Base-by-base conservation (phyloP, 192 early-diverging fungal genomes). In the Podochytrium sp. region DNA sequence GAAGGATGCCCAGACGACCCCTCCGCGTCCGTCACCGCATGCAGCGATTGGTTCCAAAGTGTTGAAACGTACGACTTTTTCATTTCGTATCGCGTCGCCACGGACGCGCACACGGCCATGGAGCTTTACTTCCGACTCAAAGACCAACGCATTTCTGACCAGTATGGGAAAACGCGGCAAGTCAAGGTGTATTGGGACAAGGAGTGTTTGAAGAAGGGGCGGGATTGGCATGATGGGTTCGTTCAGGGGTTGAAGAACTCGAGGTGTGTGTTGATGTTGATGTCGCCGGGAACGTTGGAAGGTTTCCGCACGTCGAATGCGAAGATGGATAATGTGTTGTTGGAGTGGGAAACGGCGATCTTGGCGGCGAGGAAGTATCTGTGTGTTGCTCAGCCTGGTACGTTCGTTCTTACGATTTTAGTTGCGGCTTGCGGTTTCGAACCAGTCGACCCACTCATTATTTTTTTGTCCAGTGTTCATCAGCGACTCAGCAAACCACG, bases 311-410 rank as follows among this genome's bases (percentile, higher is more conserved):
- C 23, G 23, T 77, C 76, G 6, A 12, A 76, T 25, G 18, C 12
- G 16, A 43, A 53, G 4, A 20, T 23, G 7, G 72, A 77, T 43
- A 77, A 77, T 56, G 76, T 77, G 16, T 35, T 77, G 16, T 33
- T 77, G 55, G 76, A 77, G 69, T 77, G 76, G 76, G 76, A 77
- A 42, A 77, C 72, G 3, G 71, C 72, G 30, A 27, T 77, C 23
- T 6, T 60, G 14, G 57, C 76, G 37, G 58, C 42, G n/a, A 5
- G 76, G 25, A 55, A 73, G 16, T 30, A 33, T 3, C 74, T 66
- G 18, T 76, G 75, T 27, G 47, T 69, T 23, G 51, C 66, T 55
- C 66, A 69, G 56, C 66, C 66, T 35, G 41, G 30, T 51, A 25
- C 23, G 7, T 47, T 47, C 20, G 7, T 47, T 47, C 20, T 47